phyloP scores from a whole-genome alignment of 352 stramenopile genomes.

The Aphanomyces astaci region DNA sequence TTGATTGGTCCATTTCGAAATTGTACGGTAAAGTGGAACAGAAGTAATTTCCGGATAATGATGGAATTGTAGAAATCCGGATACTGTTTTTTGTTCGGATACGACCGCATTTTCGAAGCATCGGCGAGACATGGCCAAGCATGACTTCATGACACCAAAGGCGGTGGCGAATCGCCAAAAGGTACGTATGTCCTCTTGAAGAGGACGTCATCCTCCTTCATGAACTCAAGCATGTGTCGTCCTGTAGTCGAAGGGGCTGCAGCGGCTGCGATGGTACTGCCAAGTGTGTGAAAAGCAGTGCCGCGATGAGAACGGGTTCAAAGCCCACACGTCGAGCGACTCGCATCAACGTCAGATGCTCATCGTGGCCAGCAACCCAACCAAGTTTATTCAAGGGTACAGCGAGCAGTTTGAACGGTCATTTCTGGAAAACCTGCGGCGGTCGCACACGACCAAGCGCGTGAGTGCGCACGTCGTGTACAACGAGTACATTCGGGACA shows the following conservation, averaged over 20 bases:
- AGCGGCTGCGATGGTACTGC: constrained; percentile 99
- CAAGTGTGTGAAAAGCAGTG: constrained; percentile 99
- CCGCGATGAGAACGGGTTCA: constrained; percentile 99
- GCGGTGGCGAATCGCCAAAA: constrained; percentile 84
- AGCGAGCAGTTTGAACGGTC: constrained; percentile 92
- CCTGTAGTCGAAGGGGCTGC: constrained; percentile 88
- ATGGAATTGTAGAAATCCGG: no score
- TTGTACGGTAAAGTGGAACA: no score
- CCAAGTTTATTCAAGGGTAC: constrained; percentile 91
- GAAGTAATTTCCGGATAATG: background rate
- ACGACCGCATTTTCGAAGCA: background rate
- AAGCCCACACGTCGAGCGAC: constrained; percentile 97
- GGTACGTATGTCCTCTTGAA: constrained; percentile 30
- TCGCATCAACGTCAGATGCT: constrained; percentile 98
- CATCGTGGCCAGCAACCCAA: constrained; percentile 93
- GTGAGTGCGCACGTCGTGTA: constrained; percentile 97
- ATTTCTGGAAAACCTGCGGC: constrained; percentile 93
- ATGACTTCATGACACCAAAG: constrained; percentile 80
- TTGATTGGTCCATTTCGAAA: no score
- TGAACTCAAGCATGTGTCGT: constrained; percentile 2
- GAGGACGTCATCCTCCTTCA: no score
- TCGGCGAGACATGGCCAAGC: constrained; percentile 53
- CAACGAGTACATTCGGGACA: constrained; percentile 99
- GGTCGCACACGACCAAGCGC: constrained; percentile 92
- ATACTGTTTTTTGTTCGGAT: no score